Evolutionary conservation across 2,329 filamentous ascomycete species (phyloP).

Genomic region (Rhynchosporium graminicola): DNA sequence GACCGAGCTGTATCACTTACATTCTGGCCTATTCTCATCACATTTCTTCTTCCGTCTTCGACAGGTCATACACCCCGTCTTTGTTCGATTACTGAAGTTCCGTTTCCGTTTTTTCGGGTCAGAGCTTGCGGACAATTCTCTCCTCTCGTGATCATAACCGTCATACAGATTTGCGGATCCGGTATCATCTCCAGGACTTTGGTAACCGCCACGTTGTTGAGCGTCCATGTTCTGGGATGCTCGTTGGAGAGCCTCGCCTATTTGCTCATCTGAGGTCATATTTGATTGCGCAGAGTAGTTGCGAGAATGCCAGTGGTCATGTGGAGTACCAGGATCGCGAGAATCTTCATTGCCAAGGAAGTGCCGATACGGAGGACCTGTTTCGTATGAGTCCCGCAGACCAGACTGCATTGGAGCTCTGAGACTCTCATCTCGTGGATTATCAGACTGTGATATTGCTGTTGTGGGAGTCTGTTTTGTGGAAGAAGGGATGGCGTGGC

Average conservation of each 20-base stretch:
- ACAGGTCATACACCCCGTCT: conserved; percentile 93
- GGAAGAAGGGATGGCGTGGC: conserved; percentile 40
- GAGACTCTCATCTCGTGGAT: conserved; percentile 49
- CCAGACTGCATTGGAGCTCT: conserved; percentile 47
- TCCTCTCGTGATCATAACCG: conserved; percentile 40
- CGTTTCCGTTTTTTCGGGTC: conserved; percentile 71
- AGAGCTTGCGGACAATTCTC: conserved; percentile 49
- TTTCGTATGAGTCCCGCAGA: conserved; percentile 32
- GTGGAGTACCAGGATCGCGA: conserved; percentile 26
- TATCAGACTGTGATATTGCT: conserved; percentile 40
- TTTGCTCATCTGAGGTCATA: conserved; percentile 49
- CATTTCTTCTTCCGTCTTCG: conserved; percentile 95
- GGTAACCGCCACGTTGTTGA: conserved; percentile 42
- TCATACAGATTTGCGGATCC: conserved; percentile 42
- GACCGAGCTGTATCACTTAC: conserved; percentile 54
- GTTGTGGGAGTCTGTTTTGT: conserved; percentile 41
- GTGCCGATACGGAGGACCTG: conserved; percentile 34
- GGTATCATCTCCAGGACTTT: conserved; percentile 43
- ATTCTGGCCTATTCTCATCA: conserved; percentile 89
- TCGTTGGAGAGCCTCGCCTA: conserved; percentile 53
- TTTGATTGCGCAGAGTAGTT: conserved; percentile 48
- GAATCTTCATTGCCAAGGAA: conserved; percentile 32
- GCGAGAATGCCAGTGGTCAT: conserved; percentile 36
- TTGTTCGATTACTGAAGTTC: conserved; percentile 92
- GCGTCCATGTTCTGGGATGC: conserved; percentile 46